Evolutionary conservation across 2,329 filamentous ascomycete species (phyloP), one percentile per base, ranked within the genome.

Genomic region (Chalaropsis ovoidea): DNA sequence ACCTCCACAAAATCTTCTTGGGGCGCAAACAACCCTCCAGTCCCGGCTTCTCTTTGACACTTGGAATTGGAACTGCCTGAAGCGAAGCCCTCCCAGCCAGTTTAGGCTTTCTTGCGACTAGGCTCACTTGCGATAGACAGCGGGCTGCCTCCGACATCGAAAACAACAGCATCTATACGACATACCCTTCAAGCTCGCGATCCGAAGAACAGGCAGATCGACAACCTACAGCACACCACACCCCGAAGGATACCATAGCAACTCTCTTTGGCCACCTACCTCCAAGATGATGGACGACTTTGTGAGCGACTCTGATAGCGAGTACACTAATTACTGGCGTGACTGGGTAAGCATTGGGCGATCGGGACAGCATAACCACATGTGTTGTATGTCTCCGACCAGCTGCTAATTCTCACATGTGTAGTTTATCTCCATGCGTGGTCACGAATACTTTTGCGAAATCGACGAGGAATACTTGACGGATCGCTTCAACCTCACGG

Each of bases 401-500:
- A 15, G 39, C 19, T 31, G 27, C 65, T 63, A 63, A 63, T 49
- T 58, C 2, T 35, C 27, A 8, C 60, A 58, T 70, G 65, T 11
- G 62, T 73, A 99, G 94, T 99, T 99, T 76, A 96, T 97, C 72
- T 96, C 93, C 3, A 96, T 92, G 5, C 85, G 94, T 65, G 94
- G 94, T 70, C 97, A 99, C 77, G 94, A 99, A 75, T 99, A 99
- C 78, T 99, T 97, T 73, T 99, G 94, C 83, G 94, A 99, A 75
- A 97, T 99, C 72, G 94, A 99, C 76, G 94, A 99, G 76, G 94
- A 99, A 72, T 99, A 99, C 76, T 82, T 99, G 60, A 97, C 92
- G 63, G 94, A 99, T 76, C 87, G 94, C 62, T 99, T 99, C 83
- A 99, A 99, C 77, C 81, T 99, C 68, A 99, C 94, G 0, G 94